Conservation (phyloP, 2,329 filamentous ascomycete species). For the Pseudogymnoascus sp. region DNA sequence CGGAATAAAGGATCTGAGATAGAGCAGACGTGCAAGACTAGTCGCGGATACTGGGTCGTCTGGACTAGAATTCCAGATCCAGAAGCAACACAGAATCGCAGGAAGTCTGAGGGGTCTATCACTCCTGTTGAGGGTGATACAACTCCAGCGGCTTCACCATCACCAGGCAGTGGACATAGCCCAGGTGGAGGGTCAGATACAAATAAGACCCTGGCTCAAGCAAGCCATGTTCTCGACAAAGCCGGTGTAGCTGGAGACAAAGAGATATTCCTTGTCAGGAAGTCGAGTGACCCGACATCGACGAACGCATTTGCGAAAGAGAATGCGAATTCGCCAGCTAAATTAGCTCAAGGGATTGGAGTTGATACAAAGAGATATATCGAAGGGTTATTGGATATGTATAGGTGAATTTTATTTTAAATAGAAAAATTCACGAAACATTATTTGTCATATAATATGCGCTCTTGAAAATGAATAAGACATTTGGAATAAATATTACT, state of each 20-base stretch:
- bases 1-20: conserved; percentile 40
- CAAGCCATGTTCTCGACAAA: background rate
- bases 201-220: background rate
- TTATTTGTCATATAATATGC: background rate
- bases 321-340: conserved; percentile 49
- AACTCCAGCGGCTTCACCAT: background rate
- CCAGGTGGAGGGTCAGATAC: background rate
- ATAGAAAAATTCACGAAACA: background rate
- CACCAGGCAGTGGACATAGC: background rate
- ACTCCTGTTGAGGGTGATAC: background rate
- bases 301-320: conserved; percentile 23
- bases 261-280: conserved; percentile 56
- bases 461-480: background rate
- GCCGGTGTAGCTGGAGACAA: conserved; percentile 35
- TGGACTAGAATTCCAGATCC: conserved; percentile 53
- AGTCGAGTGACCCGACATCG: conserved; percentile 46
- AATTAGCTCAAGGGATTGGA: conserved; percentile 66
- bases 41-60: conserved; percentile 63
- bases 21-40: conserved; percentile 61
- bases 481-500: background rate
- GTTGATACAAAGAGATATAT: conserved; percentile 71
- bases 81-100: conserved; percentile 14
- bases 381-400: conserved; percentile 61
- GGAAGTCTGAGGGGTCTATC: background rate
- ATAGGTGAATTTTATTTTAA: conserved; percentile 14